phyloP scores from a whole-genome alignment of 148 eudicot genomes.

The Chenopodium quinoa region DNA sequence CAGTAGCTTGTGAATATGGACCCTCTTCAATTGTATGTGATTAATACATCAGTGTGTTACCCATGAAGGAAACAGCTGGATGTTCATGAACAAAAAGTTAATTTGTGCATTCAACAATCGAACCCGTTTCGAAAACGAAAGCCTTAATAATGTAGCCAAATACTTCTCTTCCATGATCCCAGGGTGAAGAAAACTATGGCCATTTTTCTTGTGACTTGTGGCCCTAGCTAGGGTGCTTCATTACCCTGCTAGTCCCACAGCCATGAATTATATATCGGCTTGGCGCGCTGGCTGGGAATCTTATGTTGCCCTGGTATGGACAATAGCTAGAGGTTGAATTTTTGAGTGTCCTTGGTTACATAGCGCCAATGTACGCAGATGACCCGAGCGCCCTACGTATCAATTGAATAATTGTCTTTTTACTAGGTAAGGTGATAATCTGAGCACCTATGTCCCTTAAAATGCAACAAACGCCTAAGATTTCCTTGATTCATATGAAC shows the following conservation, averaged over 20 bases:
- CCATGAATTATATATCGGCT: neutral
- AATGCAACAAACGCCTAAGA: no score
- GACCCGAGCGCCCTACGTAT: neutral
- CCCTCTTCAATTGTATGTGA: constrained; percentile 7
- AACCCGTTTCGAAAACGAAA: neutral
- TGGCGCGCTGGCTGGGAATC: neutral
- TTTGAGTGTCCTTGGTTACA: neutral
- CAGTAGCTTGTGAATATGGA: constrained; percentile 4
- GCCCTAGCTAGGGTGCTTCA: constrained; percentile 14
- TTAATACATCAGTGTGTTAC: constrained; percentile 23
- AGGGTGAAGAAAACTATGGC: constrained; percentile 12
- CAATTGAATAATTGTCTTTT: no score
- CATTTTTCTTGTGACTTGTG: constrained; percentile 15
- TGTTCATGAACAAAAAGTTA: neutral
- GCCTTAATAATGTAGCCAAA: neutral
- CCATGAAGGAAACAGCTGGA: constrained; percentile 29
- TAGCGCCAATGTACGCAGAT: neutral
- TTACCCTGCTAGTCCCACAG: neutral
- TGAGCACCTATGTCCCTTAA: no score
- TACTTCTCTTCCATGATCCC: constrained; percentile 5
- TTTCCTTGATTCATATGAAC: no score
- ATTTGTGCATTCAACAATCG: neutral
- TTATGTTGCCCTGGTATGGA: neutral
- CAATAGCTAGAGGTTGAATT: neutral
- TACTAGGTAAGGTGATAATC: no score